Evolutionary conservation across 2,329 filamentous ascomycete species (phyloP).

Genomic region (Pseudonectria foliicola): DNA sequence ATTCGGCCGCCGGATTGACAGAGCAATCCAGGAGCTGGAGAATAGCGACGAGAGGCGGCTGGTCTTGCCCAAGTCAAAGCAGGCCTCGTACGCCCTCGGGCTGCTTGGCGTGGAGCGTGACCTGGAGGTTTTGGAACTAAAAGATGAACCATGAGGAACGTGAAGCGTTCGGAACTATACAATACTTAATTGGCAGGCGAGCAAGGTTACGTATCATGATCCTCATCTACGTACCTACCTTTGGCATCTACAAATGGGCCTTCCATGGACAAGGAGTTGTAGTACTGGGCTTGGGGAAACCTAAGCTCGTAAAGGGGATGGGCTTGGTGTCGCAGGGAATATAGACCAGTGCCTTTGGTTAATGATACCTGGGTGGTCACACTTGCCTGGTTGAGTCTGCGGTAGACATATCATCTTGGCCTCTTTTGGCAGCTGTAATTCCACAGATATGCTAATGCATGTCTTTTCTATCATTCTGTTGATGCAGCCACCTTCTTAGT

Average conservation of each 20-base stretch:
- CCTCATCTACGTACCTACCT: constrained; percentile 1
- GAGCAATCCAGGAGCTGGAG: constrained; percentile 41
- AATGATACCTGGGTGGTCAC: constrained; percentile 23
- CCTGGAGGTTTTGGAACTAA: constrained; percentile 54
- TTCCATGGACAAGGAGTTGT: background rate
- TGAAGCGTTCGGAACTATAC: too few relatives aligned
- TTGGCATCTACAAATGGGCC: background rate
- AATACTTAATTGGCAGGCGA: background rate
- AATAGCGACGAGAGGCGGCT: constrained; percentile 39
- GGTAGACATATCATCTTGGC: constrained; percentile 10
- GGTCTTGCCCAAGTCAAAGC: constrained; percentile 54
- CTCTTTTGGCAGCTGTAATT: constrained; percentile 1
- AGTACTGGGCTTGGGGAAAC: background rate
- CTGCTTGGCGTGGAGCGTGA: constrained; percentile 73
- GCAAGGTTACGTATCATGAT: constrained; percentile 2
- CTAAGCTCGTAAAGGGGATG: background rate
- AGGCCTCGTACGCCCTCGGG: constrained; percentile 70
- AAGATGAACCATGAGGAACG: constrained; percentile 28
- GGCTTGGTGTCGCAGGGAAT: constrained; percentile 7
- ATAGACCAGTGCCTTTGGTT: constrained; percentile 17
- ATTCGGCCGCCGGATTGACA: constrained; percentile 44
- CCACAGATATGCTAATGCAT: background rate
- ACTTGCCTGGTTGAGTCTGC: constrained; percentile 2
- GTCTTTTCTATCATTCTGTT: constrained; percentile 5
- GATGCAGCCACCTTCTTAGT: constrained; percentile 33